These are phyloP conservation scores for Cryptosporidium baileyi DNA, from an alignment of 169 alveolate genomes.

Conservation along the genomic window DNA sequence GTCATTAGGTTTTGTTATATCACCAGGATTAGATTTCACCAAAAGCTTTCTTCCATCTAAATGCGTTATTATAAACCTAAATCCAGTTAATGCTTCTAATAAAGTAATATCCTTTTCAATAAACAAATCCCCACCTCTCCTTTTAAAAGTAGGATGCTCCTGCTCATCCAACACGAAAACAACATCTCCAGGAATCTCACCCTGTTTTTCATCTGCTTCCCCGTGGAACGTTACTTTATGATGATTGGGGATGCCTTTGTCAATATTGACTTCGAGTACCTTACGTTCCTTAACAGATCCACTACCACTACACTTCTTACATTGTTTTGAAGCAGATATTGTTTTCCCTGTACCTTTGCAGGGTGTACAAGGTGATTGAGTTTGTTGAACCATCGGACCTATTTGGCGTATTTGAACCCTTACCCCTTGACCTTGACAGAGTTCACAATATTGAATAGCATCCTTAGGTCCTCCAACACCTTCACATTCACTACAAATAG, in stretches of 20 bases:
- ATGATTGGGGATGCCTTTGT: conserved; percentile 94
- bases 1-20: conserved; percentile 89
- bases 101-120: conserved; percentile 88
- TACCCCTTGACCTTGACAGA: conserved; percentile 94
- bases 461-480: conserved; percentile 97
- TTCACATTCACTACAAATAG: conserved; percentile 93
- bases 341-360: conserved; percentile 92
- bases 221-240: conserved; percentile 92
- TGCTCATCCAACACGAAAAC: conserved; percentile 86
- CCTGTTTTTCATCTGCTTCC: conserved; percentile 96
- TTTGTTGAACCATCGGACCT: conserved; percentile 91
- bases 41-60: conserved; percentile 90
- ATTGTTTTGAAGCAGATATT: conserved; percentile 86
- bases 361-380: conserved; percentile 88
- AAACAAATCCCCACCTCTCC: conserved; percentile 93
- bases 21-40: conserved; percentile 85
- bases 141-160: conserved; percentile 89
- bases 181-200: conserved; percentile 93
- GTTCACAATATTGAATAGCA: conserved; percentile 88
- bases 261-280: conserved; percentile 91
- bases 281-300: conserved; percentile 88
- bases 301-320: conserved; percentile 90
- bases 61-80: conserved; percentile 88
- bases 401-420: conserved; percentile 86
- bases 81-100: conserved; percentile 95